phyloP scores from a whole-genome alignment of 176 grass and related monocot genomes.

The Alloteropsis semialata region DNA sequence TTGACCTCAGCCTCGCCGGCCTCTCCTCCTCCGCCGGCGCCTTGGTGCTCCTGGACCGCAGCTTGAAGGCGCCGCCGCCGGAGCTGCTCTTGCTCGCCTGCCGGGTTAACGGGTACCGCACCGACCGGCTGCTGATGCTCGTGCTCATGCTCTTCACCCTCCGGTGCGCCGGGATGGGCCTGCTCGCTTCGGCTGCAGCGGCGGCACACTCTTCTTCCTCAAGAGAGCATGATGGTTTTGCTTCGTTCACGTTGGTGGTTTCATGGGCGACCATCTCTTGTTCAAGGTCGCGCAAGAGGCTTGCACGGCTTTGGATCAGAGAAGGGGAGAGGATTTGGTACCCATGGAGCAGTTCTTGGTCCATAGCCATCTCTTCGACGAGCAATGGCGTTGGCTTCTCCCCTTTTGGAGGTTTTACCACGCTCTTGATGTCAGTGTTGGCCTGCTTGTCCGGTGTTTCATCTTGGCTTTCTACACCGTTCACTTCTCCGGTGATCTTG shows the following conservation, averaged over 20 bases:
- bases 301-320: background rate
- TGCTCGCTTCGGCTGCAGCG: background rate
- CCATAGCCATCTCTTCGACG: background rate
- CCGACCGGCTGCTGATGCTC: slow-evolving; percentile 1
- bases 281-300: slow-evolving; percentile 13
- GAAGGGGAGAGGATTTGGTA: background rate
- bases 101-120: slow-evolving; percentile 25
- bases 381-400: background rate
- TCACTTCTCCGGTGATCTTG: background rate
- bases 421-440: background rate
- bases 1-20: slow-evolving; percentile 32
- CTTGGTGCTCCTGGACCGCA: slow-evolving; percentile 44
- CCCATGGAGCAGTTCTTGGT: background rate
- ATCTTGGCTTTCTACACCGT: background rate
- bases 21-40: slow-evolving; percentile 7
- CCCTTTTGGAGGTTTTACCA: background rate
- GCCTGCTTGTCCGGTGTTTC: slow-evolving; percentile 7
- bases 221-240: background rate
- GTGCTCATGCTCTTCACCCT: slow-evolving; percentile 30
- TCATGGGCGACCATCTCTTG: background rate
- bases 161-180: slow-evolving; percentile 19
- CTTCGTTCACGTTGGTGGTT: background rate
- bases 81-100: slow-evolving; percentile 42
- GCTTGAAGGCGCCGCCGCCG: slow-evolving; percentile 38
- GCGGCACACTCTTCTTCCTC: slow-evolving; percentile 6